Evolutionary conservation across 1,284 basidiomycete species (phyloP).

Genomic region (Boletus semigastroideus): DNA sequence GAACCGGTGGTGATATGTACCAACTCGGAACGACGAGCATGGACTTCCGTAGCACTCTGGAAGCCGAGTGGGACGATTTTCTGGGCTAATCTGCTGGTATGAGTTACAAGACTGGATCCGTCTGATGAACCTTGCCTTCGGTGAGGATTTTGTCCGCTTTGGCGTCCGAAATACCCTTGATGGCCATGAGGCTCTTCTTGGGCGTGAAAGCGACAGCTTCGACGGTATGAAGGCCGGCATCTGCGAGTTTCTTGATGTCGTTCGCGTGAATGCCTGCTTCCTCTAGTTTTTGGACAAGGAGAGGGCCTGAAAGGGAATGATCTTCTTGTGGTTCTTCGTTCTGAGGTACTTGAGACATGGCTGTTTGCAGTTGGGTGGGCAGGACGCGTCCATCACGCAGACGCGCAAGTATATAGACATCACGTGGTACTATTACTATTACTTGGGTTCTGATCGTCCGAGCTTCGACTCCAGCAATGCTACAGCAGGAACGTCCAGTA

Average conservation of each 20-base stretch:
- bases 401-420: constrained; percentile 12
- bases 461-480: constrained; percentile 66
- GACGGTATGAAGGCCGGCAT: constrained; percentile 91
- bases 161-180: constrained; percentile 97
- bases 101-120: constrained; percentile 8
- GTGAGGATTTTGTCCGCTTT: constrained; percentile 97
- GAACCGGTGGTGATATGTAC: constrained; percentile 98
- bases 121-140: constrained; percentile 64
- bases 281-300: constrained; percentile 82
- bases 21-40: constrained; percentile 92
- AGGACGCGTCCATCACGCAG: constrained; percentile 35
- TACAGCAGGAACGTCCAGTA: constrained; percentile 71
- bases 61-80: constrained; percentile 98
- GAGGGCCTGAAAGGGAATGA: constrained; percentile 68
- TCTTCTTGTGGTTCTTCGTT: constrained; percentile 56
- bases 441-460: not conserved
- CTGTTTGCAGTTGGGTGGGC: constrained; percentile 3
- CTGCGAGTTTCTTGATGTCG: constrained; percentile 95
- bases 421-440: not conserved
- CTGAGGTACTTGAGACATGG: constrained; percentile 46
- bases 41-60: constrained; percentile 97
- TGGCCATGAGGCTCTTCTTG: constrained; percentile 87
- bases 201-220: constrained; percentile 98
- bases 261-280: constrained; percentile 90
- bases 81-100: constrained; percentile 57